Base-by-base conservation (phyloP, 805 yeast genomes). In the Cyberlindnera maritima region DNA sequence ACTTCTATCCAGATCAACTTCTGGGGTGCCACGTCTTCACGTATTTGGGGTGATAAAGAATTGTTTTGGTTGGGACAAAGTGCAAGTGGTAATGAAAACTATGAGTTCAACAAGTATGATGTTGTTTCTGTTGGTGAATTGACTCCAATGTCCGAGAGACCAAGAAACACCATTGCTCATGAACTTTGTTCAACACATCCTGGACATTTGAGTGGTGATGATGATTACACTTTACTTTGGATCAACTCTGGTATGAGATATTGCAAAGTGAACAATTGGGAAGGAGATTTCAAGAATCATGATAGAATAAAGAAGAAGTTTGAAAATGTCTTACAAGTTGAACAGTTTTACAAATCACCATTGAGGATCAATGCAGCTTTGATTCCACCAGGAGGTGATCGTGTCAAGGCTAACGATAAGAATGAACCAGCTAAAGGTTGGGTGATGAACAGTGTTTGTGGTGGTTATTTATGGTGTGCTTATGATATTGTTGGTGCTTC, bases 41-140 rank as follows among this genome's bases (percentile, higher is more conserved):
- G 80, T n/a, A 69, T 84, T n/a, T 85, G 86, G 75, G 95, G 95
- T 38, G 95, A 86, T 53, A 86, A 86, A 56, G 94, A 86, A 59
- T 68, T 85, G 55, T 80, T 85, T 55, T 85, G 92, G 92, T 57
- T 86, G 31, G 88, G 87, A 2, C 77, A 81, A 61, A 53, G 75
- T 8, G 65, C 73, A 38, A 52, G 66, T 17, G 74, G 73, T 17
- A 62, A 67, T 39, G 66, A 61, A 46, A 64, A 64, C 36, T 72
- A 70, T 54, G 67, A 67, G 25, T 68, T 71, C 32, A 65, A 70
- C 54, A 62, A 68, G 36, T 51, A 60, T 32, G 67, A 64, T 48
- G 73, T 71, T 25, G 68, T 69, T 9, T 53, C 70, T 7, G 61
- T 68, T 17, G 76, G 76, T 12, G 61, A 65, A 19, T 14, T 69